Base-by-base conservation (phyloP, 495 filamentous ascomycete genomes). In the Trichoderma parareesei region DNA sequence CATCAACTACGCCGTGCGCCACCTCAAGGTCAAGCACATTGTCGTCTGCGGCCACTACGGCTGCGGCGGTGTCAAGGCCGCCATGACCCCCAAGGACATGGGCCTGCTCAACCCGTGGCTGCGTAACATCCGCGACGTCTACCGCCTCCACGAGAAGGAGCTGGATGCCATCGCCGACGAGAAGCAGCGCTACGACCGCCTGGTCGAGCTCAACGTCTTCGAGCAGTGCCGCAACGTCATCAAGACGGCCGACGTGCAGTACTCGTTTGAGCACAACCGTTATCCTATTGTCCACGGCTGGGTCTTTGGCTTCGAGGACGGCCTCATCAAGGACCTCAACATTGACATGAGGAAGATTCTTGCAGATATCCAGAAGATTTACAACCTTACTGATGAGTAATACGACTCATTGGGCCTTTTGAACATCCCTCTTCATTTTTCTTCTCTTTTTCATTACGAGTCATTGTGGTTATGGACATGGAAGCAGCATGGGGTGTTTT, bases 31-130 rank as follows among this genome's bases (percentile, higher is more conserved):
- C 66, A 85, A 87, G 75, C 84, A 87, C 76, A 83, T 87, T 67
- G 78, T 87, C 67, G 82, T 87, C 41, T 87, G 84, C 72, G 85
- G 85, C 9, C 85, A 87, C 74, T 85, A 85, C 73, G 81, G 81
- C 72, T 87, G 85, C 74, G 85, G 85, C 44, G 85, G 85, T 60
- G 82, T 87, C 65, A 84, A 84, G 73, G 85, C 84, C 6, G 82
- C 85, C 68, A 81, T 87, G 75, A 79, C 77, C 3, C 74, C 81
- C 65, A 80, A 82, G 71, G 81, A 84, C 70, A 66, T 86, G 61
- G 84, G 85, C 20, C 67, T 85, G 40, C 73, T 87, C 63, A 85
- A 87, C 73, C 77, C 80, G 20, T 87, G 84, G 84, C 77, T 87
- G 55, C 75, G 83, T 65, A 84, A 85, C 73, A 81, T 87, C 71